Evolutionary conservation across 164 flowering plant genomes (phyloP), one percentile per base, ranked within the genome.

Genomic region (Kalanchoe fedtschenkoi): DNA sequence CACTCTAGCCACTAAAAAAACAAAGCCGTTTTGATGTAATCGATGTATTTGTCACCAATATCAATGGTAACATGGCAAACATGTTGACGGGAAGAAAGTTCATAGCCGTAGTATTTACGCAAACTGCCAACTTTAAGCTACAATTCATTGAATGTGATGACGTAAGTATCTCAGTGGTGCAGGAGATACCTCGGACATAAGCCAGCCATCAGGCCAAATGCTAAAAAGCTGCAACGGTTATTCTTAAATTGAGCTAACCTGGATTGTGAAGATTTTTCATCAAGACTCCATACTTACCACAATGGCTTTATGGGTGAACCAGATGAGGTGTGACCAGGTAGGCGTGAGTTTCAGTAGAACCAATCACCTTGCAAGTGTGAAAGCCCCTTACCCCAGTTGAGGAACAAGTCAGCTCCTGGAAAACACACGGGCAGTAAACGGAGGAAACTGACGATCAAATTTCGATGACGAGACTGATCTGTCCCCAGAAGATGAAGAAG

Each of bases 51-150:
- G 96, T 91, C 15, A 86, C 99, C 68, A 95, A 95, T 75, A 91
- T 91, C 84, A 95, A 95, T 70, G 99, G 99, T 35, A 95, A 95
- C 73, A 95, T 95, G 99, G 99, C 97, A 7, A 84, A 64, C 77
- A 91, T 95, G 51, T 72, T 95, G 67, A 95, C 97, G 34, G 99
- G 99, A 64, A 71, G 99, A 72, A 91, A 97, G 99, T 95, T 80
- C 39, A 15, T 17, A 51, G 35, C 2, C 37, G 16, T 14, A 26
- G 38, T 47, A 38, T 19, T 2, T 35, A 29, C 30, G 3, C 16
- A 28, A 38, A 41, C 1, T 65, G 61, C 13, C 39, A 37, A 0
- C 5, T 32, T 7, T n/a, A 34, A 35, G 29, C 10, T 26, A 43
- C 8, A 34, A 30, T 22, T 35, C 38, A 33, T 28, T 62, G 6